These are phyloP conservation scores for Panaeolus cyanescens DNA, from an alignment of 768 basidiomycete genomes.

Conservation along the genomic window DNA sequence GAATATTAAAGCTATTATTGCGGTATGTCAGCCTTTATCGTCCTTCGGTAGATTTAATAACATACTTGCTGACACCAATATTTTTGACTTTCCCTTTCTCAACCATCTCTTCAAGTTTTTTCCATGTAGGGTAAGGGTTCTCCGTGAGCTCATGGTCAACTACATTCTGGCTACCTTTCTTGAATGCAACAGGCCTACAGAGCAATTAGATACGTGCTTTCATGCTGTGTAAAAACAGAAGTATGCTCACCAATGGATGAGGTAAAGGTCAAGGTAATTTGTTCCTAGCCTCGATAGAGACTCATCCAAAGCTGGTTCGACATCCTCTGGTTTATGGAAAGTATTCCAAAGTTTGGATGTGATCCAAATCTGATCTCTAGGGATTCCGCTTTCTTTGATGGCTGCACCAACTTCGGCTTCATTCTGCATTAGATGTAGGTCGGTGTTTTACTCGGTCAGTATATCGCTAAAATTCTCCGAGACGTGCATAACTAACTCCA, in stretches of 20 bases:
- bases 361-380: conserved; percentile 66
- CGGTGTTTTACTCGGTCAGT: not conserved
- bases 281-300: conserved; percentile 61
- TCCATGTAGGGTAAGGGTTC: conserved; percentile 78
- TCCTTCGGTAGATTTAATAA: conserved; percentile 22
- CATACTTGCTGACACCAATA: conserved; percentile 83
- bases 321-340: conserved; percentile 74
- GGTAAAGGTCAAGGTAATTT: conserved; percentile 77
- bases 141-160: conserved; percentile 61
- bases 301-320: conserved; percentile 68
- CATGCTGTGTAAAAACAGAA: not conserved
- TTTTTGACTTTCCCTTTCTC: conserved; percentile 76
- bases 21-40: not conserved
- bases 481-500: conserved; percentile 36
- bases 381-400: conserved; percentile 55
- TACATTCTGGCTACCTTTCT: conserved; percentile 47
- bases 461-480: not conserved
- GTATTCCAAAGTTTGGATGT: conserved; percentile 81
- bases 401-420: conserved; percentile 72
- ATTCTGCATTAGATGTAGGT: conserved; percentile 49
- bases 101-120: conserved; percentile 77
- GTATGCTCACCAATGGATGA: conserved; percentile 70
- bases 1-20: conserved; percentile 19
- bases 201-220: not conserved
- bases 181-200: conserved; percentile 67